Evolutionary conservation across 2,329 filamentous ascomycete genomes (phyloP).

Genomic region (Grosmannia clavigera): DNA sequence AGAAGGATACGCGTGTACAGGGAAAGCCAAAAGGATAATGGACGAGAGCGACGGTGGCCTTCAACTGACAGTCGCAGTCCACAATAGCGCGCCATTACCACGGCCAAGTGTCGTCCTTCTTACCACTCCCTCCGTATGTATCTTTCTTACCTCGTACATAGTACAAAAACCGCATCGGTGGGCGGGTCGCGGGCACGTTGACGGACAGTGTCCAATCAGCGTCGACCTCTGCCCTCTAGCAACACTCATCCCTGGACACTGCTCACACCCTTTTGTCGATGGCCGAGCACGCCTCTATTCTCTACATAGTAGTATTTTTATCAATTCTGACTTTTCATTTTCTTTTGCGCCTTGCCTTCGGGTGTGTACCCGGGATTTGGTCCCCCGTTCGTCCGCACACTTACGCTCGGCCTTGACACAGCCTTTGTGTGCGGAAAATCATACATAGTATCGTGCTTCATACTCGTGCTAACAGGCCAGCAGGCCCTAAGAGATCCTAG

Average conservation of each 20-base stretch:
- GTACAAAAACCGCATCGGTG: background rate
- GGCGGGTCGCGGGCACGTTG: background rate
- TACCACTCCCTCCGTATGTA: no score
- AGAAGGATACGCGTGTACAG: background rate
- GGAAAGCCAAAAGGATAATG: background rate
- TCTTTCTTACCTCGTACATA: no score
- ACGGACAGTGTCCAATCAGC: constrained; percentile 3
- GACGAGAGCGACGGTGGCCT: background rate
- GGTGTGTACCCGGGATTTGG: background rate
- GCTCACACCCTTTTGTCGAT: background rate
- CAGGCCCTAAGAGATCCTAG: background rate
- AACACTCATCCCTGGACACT: background rate
- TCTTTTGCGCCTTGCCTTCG: background rate
- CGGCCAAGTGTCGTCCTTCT: background rate
- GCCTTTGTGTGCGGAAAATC: background rate
- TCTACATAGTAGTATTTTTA: background rate
- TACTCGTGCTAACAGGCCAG: background rate
- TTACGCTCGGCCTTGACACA: background rate
- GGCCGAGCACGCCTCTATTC: background rate
- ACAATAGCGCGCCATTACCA: constrained; percentile 1
- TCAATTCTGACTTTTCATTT: background rate
- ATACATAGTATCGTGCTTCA: background rate
- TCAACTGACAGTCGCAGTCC: background rate
- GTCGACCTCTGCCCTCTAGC: background rate
- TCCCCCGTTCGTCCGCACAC: background rate